Evolutionary conservation across 805 yeast species (phyloP).

Genomic region (Candida odintsovae): DNA sequence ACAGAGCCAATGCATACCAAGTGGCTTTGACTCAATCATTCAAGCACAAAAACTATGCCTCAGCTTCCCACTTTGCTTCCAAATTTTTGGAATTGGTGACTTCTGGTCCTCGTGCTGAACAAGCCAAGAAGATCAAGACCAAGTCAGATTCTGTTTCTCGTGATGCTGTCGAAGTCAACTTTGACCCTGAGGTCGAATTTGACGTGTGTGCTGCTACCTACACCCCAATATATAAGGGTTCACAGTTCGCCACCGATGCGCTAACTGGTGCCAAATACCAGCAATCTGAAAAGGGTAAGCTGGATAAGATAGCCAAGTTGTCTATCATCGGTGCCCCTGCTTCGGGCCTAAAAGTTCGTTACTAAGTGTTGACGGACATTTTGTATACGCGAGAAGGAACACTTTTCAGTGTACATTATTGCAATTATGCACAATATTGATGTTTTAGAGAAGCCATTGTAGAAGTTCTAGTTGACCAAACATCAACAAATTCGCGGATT

Average conservation of each 20-base stretch:
- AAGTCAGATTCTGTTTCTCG: conserved; percentile 75
- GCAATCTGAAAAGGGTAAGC: conserved; percentile 65
- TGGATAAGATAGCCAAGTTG: conserved; percentile 70
- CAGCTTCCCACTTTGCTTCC: conserved; percentile 85
- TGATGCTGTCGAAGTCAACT: conserved; percentile 87
- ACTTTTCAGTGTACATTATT: background rate
- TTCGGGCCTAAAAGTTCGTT: conserved; percentile 66
- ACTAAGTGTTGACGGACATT: conserved; percentile 3
- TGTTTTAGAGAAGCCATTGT: no score
- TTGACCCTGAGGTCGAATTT: conserved; percentile 87
- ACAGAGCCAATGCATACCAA: conserved; percentile 81
- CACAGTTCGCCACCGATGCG: conserved; percentile 66
- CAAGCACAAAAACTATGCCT: conserved; percentile 79
- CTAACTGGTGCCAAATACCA: conserved; percentile 88
- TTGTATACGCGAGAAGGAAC: background rate
- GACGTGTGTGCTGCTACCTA: conserved; percentile 82
- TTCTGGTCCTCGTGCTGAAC: conserved; percentile 79
- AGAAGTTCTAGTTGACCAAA: background rate
- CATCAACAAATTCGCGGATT: background rate
- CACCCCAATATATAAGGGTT: conserved; percentile 83
- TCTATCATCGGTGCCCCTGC: conserved; percentile 88
- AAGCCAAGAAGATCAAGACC: conserved; percentile 76
- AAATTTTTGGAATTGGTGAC: conserved; percentile 69
- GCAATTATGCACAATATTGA: background rate
- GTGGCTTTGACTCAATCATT: conserved; percentile 94